Base-by-base conservation (phyloP, 2,329 filamentous ascomycete genomes). In the Colletotrichum sp. region DNA sequence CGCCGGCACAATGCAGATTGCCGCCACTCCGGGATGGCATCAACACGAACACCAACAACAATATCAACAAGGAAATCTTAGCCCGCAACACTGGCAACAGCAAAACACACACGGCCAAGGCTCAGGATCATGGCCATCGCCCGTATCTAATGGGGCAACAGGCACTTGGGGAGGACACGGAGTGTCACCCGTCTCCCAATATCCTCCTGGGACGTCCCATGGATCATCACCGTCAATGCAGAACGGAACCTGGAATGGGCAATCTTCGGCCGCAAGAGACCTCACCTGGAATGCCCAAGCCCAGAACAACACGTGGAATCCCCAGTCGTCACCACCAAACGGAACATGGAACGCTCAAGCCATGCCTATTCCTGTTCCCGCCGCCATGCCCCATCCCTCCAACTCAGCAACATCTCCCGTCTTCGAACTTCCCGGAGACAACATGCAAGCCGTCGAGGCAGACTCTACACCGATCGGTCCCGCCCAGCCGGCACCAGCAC, bases 381-480 rank as follows among this genome's bases (percentile, higher is more conserved):
- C 47, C 7, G 54, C 55, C 16, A 27, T 66, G 6, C 71, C 71
- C 7, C 33, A 67, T 31, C 68, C 68, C 8, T 36, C 55, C 6
- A 57, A 16, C 29, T 29, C 38, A 47, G n/a, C 55, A 58, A 74
- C 6, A 16, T 31, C 31, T 8, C 68, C 72, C 34, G 68, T 74
- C 68, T 74, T 74, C 24, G 72, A 74, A 36, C 57, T 74, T 8
- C 62, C 72, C 11, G 72, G 72, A 67, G 72, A 74, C 34, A 27
- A 74, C 13, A 67, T 47, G 12, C 72, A 58, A 24, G 62, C 72
- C 15, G 72, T 72, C 29, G 72, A 74, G 57, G 72, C 72, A 7
- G 72, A 74, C 69, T 74, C 72, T 33, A 72, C 72, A 43, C 72
- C 72, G 3, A 33, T 74, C 8, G 72, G 72, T 5, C 29, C 29